Percentiles rank a stretch among this genome's conserved stretches.
Evolutionary conservation across 306 rosid species (phyloP).

Genomic region (Dryas alaskensis): DNA sequence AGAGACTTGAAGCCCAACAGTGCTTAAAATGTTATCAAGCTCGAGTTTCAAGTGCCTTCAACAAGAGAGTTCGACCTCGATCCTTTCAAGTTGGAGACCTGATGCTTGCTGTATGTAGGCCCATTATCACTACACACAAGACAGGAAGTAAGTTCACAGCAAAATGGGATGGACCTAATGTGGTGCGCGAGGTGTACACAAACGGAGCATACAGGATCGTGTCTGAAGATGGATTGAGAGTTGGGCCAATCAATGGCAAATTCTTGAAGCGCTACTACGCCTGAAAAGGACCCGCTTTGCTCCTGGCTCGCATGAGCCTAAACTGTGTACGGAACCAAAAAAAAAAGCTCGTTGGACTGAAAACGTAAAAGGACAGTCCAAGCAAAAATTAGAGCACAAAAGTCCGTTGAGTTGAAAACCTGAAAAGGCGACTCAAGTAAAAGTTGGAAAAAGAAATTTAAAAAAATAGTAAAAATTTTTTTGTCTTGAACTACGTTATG

Average conservation of each 20-base stretch:
- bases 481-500: not conserved
- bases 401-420: too few species aligned
- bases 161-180: not conserved
- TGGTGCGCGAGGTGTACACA: not conserved
- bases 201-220: not conserved
- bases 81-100: not conserved
- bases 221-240: not conserved
- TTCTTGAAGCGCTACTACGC: not conserved
- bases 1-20: not conserved
- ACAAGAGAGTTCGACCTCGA: not conserved
- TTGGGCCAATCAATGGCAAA: not conserved
- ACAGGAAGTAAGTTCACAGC: not conserved
- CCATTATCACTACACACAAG: not conserved
- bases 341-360: not conserved
- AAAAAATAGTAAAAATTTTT: not conserved
- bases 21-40: not conserved
- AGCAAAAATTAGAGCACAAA: not conserved
- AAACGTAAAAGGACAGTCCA: not conserved
- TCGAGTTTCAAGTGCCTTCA: not conserved
- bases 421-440: too few species aligned
- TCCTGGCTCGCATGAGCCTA: not conserved
- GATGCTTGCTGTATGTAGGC: not conserved
- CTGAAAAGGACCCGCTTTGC: not conserved
- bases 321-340: not conserved
- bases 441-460: not conserved